Evolutionary conservation across 306 rosid species (phyloP).

Genomic region (Mucuna pruriens): DNA sequence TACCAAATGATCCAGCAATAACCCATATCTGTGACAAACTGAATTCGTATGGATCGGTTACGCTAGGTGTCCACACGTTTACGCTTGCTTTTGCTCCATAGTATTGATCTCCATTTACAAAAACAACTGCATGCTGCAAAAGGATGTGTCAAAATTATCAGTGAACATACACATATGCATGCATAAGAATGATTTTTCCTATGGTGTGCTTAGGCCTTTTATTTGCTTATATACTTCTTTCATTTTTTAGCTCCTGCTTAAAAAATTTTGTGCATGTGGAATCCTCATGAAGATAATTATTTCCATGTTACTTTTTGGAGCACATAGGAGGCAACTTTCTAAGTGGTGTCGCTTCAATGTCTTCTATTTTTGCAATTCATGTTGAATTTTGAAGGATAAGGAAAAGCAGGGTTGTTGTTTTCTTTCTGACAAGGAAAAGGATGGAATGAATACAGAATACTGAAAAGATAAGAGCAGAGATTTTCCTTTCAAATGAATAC

Average conservation of each 20-base stretch:
- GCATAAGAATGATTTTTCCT: background rate
- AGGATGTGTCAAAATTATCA: slow-evolving; percentile 16
- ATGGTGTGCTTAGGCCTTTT: background rate
- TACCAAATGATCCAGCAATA: slow-evolving; percentile 90
- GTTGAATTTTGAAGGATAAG: slow-evolving; percentile 21
- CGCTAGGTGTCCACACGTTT: slow-evolving; percentile 88
- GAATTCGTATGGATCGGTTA: slow-evolving; percentile 81
- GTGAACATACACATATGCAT: background rate
- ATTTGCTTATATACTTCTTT: background rate
- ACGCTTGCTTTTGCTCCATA: slow-evolving; percentile 96
- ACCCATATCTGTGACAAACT: slow-evolving; percentile 98
- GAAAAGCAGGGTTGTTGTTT: slow-evolving; percentile 33
- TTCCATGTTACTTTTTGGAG: slow-evolving; percentile 33
- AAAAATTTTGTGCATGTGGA: slow-evolving; percentile 1
- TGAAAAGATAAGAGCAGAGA: slow-evolving; percentile 2
- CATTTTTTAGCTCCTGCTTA: background rate
- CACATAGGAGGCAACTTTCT: slow-evolving; percentile 34
- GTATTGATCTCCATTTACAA: slow-evolving; percentile 92
- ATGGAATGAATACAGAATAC: slow-evolving; percentile 27
- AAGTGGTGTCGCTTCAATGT: slow-evolving; percentile 43
- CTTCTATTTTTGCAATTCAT: slow-evolving; percentile 22
- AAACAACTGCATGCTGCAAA: slow-evolving; percentile 93
- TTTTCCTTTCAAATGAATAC: slow-evolving; percentile 34
- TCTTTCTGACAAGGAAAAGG: slow-evolving; percentile 30
- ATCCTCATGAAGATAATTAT: slow-evolving; percentile 15